Base-by-base conservation (phyloP, 2,329 filamentous ascomycete genomes). In the Pseudogymnoascus sp. region DNA sequence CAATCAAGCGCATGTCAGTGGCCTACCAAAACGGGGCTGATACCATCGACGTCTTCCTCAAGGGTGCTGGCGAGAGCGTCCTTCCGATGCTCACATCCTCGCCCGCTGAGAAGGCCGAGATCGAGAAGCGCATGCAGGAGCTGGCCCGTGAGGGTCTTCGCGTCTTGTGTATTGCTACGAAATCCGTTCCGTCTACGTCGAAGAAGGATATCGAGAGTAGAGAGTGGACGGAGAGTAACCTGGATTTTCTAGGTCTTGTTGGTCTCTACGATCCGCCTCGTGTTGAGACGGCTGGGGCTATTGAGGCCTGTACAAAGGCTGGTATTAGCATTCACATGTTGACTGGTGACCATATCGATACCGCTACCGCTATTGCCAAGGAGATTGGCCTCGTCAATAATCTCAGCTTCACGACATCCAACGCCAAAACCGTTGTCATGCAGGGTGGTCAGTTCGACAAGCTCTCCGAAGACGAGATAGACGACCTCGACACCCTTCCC, bases 251-350 rank as follows among this genome's bases (percentile, higher is more conserved):
- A n/a, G 88, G 88, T 60, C 80, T 91, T 7, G 85, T 88, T 40
- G 88, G 88, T 40, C 80, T 91, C 2, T 89, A 90, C 68, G 88
- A 91, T 66, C 88, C 88, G 13, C 88, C 88, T 60, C 84, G 88
- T 9, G 76, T 81, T 0, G 88, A 90, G 71, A 87, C 87, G 9
- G 82, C 82, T 13, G 82, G 77, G 1, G 85, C 86, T 3, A 84
- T 89, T 17, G 74, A 77, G 50, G 77, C 79, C 66, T 88, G 85
- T 71, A 83, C 81, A 64, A 73, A 79, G 38, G 86, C 86, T 15
- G 86, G 86, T 44, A 83, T 88, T 65, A 79, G 81, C 26, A 85
- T 89, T 9, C 85, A 88, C 70, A 89, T 89, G 86, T 79, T 88
- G 19, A 89, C 86, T 3, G 86, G 86, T 40, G 86, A 89, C 65